These are phyloP conservation scores for Pyrenula massariospora DNA, from an alignment of 495 filamentous ascomycete species.

Conservation along the genomic window DNA sequence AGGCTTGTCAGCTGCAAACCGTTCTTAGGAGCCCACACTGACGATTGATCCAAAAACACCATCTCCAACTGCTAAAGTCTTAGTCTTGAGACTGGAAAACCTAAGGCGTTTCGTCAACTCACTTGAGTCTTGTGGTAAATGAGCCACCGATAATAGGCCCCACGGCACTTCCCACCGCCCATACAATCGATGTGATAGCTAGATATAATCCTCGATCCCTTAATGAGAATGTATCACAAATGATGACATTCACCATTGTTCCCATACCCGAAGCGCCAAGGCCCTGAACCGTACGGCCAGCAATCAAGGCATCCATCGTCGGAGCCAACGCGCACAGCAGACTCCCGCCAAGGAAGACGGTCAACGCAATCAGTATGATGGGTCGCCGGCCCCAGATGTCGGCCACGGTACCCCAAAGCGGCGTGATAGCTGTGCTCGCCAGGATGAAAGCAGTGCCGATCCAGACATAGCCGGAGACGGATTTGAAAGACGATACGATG, in stretches of 20 bases:
- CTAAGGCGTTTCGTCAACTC: conserved; percentile 24
- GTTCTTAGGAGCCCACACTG: conserved; percentile 1
- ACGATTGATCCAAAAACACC: conserved; percentile 15
- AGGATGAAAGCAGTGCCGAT: conserved; percentile 49
- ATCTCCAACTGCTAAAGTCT: conserved; percentile 1
- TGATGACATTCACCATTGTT: conserved; percentile 55
- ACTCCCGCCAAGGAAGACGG: conserved; percentile 56
- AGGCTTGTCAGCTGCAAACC: neutral
- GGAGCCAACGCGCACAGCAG: conserved; percentile 45
- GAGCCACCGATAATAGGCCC: conserved; percentile 57
- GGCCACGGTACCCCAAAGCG: conserved; percentile 54
- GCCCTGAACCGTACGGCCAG: conserved; percentile 54
- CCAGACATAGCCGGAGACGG: conserved; percentile 49
- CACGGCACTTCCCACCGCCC: conserved; percentile 48
- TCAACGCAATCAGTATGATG: conserved; percentile 47
- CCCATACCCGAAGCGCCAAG: conserved; percentile 60
- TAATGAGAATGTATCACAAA: conserved; percentile 55
- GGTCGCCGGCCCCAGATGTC: conserved; percentile 71
- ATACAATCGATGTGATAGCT: conserved; percentile 40
- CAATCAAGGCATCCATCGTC: conserved; percentile 52
- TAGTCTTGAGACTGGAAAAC: neutral
- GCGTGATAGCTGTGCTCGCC: conserved; percentile 43
- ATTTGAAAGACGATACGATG: conserved; percentile 41
- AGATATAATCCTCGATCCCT: conserved; percentile 33
- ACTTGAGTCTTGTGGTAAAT: conserved; percentile 37